Evolutionary conservation across 495 filamentous ascomycete species (phyloP).

Genomic region (Friedmanniomyces simplex): DNA sequence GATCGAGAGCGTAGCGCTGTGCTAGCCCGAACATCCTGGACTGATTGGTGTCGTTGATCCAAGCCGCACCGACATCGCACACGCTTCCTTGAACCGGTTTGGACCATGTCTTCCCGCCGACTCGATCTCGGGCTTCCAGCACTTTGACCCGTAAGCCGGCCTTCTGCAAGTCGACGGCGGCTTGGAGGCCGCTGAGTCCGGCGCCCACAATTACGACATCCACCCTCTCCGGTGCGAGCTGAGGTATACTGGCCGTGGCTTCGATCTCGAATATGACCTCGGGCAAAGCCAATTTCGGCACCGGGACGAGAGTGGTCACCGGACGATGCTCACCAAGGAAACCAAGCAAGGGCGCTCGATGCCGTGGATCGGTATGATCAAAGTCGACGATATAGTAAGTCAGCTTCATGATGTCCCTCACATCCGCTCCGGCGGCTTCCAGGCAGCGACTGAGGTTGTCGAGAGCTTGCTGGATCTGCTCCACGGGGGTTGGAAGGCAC

Average conservation of each 20-base stretch:
- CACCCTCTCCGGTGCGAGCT: slow-evolving; percentile 7
- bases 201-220: slow-evolving; percentile 45
- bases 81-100: slow-evolving; percentile 17
- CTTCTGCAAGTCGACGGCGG: slow-evolving; percentile 34
- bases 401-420: slow-evolving; percentile 28
- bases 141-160: slow-evolving; percentile 36
- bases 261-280: slow-evolving; percentile 33
- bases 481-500: slow-evolving; percentile 6
- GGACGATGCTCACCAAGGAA: slow-evolving; percentile 30
- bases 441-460: slow-evolving; percentile 13
- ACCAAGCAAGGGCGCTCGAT: slow-evolving; percentile 24
- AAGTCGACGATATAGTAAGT: slow-evolving; percentile 33
- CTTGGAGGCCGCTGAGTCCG: slow-evolving; percentile 39
- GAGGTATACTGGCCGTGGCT: slow-evolving; percentile 25
- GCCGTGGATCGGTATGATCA: slow-evolving; percentile 17
- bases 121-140: slow-evolving; percentile 41
- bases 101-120: slow-evolving; percentile 42
- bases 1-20: slow-evolving; percentile 30
- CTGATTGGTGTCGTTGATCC: slow-evolving; percentile 46
- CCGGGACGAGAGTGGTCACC: slow-evolving; percentile 28
- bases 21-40: slow-evolving; percentile 31
- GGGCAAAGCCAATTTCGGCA: slow-evolving; percentile 27
- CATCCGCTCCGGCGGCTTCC: slow-evolving; percentile 10
- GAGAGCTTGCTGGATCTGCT: slow-evolving; percentile 17
- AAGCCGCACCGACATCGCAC: slow-evolving; percentile 42